A percentile compares a stretch with the other conserved stretches of the same genome.
Evolutionary conservation across 768 basidiomycete genomes (phyloP).

Genomic region (Megacollybia marginata): DNA sequence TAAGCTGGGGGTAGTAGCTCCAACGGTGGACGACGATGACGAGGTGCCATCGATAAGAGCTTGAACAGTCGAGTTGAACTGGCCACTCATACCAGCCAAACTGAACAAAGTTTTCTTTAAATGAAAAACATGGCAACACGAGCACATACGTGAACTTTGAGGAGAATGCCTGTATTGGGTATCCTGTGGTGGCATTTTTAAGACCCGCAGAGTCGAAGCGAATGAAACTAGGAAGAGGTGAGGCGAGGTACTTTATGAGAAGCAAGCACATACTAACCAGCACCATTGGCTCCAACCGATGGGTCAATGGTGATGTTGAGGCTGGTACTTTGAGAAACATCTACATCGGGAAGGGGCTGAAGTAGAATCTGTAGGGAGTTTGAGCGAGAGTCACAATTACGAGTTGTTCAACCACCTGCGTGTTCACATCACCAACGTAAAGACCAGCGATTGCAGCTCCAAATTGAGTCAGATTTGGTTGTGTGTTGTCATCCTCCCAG

Average conservation of each 20-base stretch:
- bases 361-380: background rate
- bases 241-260: conserved; percentile 31
- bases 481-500: conserved; percentile 51
- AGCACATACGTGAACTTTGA: conserved; percentile 62
- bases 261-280: conserved; percentile 45
- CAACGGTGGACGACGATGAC: too few species aligned
- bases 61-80: conserved; percentile 48
- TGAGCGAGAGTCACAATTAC: background rate
- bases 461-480: conserved; percentile 44
- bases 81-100: conserved; percentile 60
- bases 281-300: conserved; percentile 45
- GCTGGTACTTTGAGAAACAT: conserved; percentile 37
- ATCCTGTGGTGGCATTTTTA: conserved; percentile 45
- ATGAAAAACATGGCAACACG: background rate
- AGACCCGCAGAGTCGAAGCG: conserved; percentile 55
- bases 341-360: conserved; percentile 55
- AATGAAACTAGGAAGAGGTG: conserved; percentile 39
- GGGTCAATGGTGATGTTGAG: conserved; percentile 36
- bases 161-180: conserved; percentile 66
- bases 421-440: conserved; percentile 51
- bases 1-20: too few species aligned
- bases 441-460: conserved; percentile 48
- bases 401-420: conserved; percentile 9
- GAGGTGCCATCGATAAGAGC: conserved; percentile 46
- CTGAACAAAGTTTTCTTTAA: conserved; percentile 25